Evolutionary conservation across 441 rosid genomes (phyloP).

Genomic region (Pelargonium citronellum): DNA sequence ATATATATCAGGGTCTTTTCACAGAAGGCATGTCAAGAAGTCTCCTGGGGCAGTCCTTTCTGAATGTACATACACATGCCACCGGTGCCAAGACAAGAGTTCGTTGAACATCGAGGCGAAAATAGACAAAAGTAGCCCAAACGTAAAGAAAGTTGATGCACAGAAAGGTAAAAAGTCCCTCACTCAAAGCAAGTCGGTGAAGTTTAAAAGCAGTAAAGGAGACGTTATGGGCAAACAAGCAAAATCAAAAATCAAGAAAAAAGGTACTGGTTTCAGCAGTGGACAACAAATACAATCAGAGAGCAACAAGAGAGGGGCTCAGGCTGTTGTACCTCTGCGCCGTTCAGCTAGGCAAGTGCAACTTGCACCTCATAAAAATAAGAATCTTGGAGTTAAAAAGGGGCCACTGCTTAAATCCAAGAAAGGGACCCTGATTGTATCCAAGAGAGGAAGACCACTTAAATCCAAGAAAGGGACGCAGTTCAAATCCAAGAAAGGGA

Average conservation of each 20-base stretch:
- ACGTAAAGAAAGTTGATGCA: conserved; percentile 35
- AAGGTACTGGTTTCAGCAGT: conserved; percentile 28
- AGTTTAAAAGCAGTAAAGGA: conserved; percentile 35
- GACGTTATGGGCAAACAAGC: conserved; percentile 29
- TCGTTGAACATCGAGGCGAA: conserved; percentile 24
- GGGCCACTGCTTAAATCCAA: conserved; percentile 20
- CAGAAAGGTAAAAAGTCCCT: conserved; percentile 41
- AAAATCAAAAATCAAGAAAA: conserved; percentile 41
- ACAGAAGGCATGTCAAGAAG: conserved; percentile 67
- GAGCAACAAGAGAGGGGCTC: not conserved
- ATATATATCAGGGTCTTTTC: conserved; percentile 64
- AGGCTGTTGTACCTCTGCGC: conserved; percentile 53
- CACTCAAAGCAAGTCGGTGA: conserved; percentile 33
- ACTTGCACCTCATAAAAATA: conserved; percentile 39
- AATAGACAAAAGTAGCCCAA: conserved; percentile 34
- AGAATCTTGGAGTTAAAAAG: conserved; percentile 26
- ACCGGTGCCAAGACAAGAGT: conserved; percentile 50
- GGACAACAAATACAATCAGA: not conserved
- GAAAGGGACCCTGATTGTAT: conserved; percentile 42
- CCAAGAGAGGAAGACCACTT: conserved; percentile 35
- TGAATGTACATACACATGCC: conserved; percentile 52
- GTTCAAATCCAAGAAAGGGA: conserved; percentile 37
- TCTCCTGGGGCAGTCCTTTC: conserved; percentile 40
- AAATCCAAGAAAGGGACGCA: conserved; percentile 39
- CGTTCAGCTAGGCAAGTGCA: conserved; percentile 72